phyloP scores from a whole-genome alignment of 495 filamentous ascomycete genomes.

The Penicillium salamii region DNA sequence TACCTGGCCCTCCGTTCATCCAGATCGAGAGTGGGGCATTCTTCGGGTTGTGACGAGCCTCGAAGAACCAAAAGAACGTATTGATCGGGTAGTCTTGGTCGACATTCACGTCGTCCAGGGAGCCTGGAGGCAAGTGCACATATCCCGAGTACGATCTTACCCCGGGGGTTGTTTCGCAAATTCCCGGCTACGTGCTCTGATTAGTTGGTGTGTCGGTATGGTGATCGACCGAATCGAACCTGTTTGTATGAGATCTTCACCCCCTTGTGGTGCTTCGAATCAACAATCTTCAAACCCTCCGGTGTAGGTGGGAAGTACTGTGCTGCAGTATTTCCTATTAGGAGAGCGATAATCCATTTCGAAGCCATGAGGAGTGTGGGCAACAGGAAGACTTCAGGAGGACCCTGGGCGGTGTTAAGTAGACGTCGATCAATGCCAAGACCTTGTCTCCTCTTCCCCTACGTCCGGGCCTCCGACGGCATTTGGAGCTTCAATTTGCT shows the following conservation, averaged over 20 bases:
- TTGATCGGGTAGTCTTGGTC: slow-evolving; percentile 39
- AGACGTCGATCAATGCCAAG: too few species aligned
- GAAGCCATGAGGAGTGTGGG: not conserved
- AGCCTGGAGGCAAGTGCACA: slow-evolving; percentile 38
- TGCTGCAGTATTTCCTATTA: slow-evolving; percentile 22
- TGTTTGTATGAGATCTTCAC: slow-evolving; percentile 65
- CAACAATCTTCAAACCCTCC: slow-evolving; percentile 50
- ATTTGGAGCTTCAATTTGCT: too few species aligned
- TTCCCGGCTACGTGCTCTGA: slow-evolving; percentile 34
- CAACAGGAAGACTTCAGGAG: not conserved
- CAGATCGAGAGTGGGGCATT: slow-evolving; percentile 52
- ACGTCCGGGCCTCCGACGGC: too few species aligned
- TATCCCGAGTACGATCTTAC: slow-evolving; percentile 45
- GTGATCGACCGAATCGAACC: slow-evolving; percentile 25
- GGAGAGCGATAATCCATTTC: slow-evolving; percentile 10
- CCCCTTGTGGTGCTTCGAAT: slow-evolving; percentile 57
- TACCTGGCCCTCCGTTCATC: slow-evolving; percentile 59
- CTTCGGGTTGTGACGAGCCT: slow-evolving; percentile 40
- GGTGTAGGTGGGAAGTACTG: slow-evolving; percentile 57
- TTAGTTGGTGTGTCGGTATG: slow-evolving; percentile 5
- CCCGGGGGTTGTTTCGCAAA: slow-evolving; percentile 51
- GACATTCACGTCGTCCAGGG: slow-evolving; percentile 30
- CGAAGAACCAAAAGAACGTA: slow-evolving; percentile 50
- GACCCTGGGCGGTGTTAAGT: not conserved
- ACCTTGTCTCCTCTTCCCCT: too few species aligned